Percentiles rank a stretch among this genome's conserved stretches.
phyloP scores from a whole-genome alignment of 164 flowering plant species.

The Magnolia sinica region DNA sequence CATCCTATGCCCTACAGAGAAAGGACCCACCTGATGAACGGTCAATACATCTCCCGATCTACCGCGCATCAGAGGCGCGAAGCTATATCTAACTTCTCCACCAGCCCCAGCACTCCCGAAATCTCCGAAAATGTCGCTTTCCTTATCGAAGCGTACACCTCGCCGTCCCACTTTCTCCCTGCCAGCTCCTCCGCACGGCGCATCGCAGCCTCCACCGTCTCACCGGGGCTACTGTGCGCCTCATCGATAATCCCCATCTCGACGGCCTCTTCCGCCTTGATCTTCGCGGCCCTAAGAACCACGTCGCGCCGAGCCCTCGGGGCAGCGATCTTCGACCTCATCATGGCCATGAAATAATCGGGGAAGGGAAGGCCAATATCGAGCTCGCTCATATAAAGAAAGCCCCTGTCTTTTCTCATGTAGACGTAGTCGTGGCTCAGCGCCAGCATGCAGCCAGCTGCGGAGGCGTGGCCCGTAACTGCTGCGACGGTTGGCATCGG shows the following conservation, averaged over 20 bases:
- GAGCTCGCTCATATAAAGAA: constrained; percentile 89
- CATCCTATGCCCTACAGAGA: too few species aligned
- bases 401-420: constrained; percentile 67
- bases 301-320: constrained; percentile 40
- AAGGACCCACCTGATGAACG: too few species aligned
- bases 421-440: constrained; percentile 67
- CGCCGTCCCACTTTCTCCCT: constrained; percentile 57
- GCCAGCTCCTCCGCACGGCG: constrained; percentile 48
- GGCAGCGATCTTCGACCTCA: constrained; percentile 39
- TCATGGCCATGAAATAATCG: constrained; percentile 21
- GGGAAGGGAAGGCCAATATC: constrained; percentile 41
- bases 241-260: constrained; percentile 49
- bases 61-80: constrained; percentile 11
- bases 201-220: constrained; percentile 57
- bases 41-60: background rate
- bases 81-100: constrained; percentile 8
- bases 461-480: constrained; percentile 79
- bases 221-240: constrained; percentile 44
- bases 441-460: constrained; percentile 68
- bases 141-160: constrained; percentile 50
- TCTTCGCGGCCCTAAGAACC: constrained; percentile 43
- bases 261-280: constrained; percentile 49
- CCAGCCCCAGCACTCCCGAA: constrained; percentile 22
- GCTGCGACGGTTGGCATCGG: constrained; percentile 92
- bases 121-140: constrained; percentile 33